A percentile compares a stretch with the other conserved stretches of the same genome.
Evolutionary conservation across 164 flowering plant genomes (phyloP).

Genomic region (Chimonanthus praecox): DNA sequence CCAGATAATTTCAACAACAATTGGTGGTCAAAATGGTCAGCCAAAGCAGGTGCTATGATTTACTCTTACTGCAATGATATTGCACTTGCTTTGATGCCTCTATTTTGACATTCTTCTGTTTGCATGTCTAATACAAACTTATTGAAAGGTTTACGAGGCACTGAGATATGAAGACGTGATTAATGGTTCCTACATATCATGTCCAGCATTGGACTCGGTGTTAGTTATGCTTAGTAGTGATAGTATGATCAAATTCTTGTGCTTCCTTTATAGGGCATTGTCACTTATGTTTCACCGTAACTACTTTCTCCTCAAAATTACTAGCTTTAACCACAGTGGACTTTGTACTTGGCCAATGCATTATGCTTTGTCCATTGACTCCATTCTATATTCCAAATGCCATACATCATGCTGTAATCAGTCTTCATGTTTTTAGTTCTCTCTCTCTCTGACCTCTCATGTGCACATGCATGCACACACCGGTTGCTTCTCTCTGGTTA

Average conservation of each 20-base stretch:
- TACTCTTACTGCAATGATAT: background rate
- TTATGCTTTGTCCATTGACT: background rate
- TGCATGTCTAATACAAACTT: too few relatives aligned
- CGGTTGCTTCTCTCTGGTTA: background rate
- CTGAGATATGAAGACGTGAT: too few relatives aligned
- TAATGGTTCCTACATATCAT: too few relatives aligned
- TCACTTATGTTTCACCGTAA: too few relatives aligned
- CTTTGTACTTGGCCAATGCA: background rate
- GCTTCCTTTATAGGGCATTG: too few relatives aligned
- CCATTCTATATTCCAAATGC: background rate
- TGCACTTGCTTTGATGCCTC: background rate
- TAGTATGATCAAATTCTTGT: background rate
- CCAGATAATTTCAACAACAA: conserved; percentile 55
- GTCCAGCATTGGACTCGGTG: too few relatives aligned
- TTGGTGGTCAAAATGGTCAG: conserved; percentile 78
- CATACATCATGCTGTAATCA: background rate
- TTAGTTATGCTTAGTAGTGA: background rate
- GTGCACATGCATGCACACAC: too few relatives aligned
- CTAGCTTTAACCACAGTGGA: background rate
- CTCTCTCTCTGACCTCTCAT: too few relatives aligned
- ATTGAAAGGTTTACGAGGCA: too few relatives aligned
- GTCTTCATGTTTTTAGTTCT: background rate
- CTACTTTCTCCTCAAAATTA: too few relatives aligned
- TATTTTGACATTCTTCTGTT: background rate
- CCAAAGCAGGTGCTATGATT: conserved; percentile 57